Conservation (phyloP, 2,329 filamentous ascomycete species). For the Arthrobotrys sinensis region DNA sequence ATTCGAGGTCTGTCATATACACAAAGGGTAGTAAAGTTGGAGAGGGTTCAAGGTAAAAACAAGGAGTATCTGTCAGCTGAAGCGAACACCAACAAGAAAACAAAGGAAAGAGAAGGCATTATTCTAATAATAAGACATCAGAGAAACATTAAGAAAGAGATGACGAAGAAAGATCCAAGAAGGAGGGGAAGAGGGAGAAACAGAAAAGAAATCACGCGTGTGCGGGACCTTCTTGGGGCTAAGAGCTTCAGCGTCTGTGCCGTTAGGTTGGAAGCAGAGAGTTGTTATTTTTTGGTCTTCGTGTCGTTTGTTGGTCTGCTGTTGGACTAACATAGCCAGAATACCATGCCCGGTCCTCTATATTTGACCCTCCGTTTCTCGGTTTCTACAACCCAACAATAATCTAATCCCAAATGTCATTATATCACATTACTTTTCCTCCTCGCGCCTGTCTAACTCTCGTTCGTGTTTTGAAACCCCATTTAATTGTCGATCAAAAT, state of each 20-base stretch:
- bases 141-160: slow-evolving; percentile 53
- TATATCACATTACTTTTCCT: slow-evolving; percentile 31
- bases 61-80: slow-evolving; percentile 36
- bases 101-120: slow-evolving; percentile 31
- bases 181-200: slow-evolving; percentile 8
- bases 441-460: background rate
- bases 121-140: slow-evolving; percentile 61
- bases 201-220: slow-evolving; percentile 5
- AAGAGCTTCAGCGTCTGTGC: background rate
- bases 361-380: background rate
- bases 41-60: slow-evolving; percentile 37
- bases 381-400: slow-evolving; percentile 25
- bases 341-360: slow-evolving; percentile 8
- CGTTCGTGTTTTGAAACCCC: slow-evolving; percentile 6
- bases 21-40: slow-evolving; percentile 50
- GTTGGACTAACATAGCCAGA: background rate
- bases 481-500: slow-evolving; percentile 1
- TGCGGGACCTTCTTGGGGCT: background rate
- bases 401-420: slow-evolving; percentile 35
- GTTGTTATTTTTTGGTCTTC: slow-evolving; percentile 6
- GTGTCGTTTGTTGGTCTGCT: slow-evolving; percentile 5
- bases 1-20: slow-evolving; percentile 43
- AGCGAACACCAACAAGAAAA: slow-evolving; percentile 20
- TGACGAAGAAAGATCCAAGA: slow-evolving; percentile 19
- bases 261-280: slow-evolving; percentile 22